Percentiles rank a stretch among this genome's conserved stretches.
These are phyloP conservation scores for Hyaloperonospora brassicae DNA, from an alignment of 352 stramenopile genomes.

Conservation along the genomic window DNA sequence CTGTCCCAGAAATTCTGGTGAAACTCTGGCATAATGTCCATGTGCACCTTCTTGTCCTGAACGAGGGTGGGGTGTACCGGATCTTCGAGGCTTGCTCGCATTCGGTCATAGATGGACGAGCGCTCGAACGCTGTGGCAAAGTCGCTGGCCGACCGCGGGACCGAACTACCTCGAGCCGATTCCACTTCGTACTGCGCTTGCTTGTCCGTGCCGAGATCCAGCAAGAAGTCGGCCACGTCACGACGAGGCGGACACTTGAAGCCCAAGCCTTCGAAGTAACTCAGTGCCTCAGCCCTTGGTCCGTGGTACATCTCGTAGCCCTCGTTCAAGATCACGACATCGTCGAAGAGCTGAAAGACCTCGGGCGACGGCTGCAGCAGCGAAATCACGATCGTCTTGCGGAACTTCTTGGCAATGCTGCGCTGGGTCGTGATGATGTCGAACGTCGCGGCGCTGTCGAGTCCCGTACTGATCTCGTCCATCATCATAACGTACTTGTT, in stretches of 20 bases:
- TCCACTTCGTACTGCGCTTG: slow-evolving; percentile 30
- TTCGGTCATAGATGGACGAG: not conserved
- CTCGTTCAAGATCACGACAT: slow-evolving; percentile 16
- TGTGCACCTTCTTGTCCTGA: not conserved
- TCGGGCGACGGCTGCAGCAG: slow-evolving; percentile 19
- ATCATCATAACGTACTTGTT: slow-evolving; percentile 19
- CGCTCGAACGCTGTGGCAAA: slow-evolving; percentile 9
- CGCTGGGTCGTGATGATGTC: slow-evolving; percentile 15
- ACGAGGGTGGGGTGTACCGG: not conserved
- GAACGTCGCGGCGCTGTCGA: slow-evolving; percentile 16
- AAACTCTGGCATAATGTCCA: slow-evolving; percentile 6
- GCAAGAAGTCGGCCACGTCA: slow-evolving; percentile 41
- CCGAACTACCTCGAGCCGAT: not conserved
- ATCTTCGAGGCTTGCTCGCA: slow-evolving; percentile 3
- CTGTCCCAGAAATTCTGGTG: slow-evolving; percentile 16
- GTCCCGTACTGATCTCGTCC: slow-evolving; percentile 19
- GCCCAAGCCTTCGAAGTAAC: slow-evolving; percentile 14
- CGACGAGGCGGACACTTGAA: slow-evolving; percentile 21
- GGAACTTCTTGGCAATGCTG: slow-evolving; percentile 19
- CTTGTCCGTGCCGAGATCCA: slow-evolving; percentile 38
- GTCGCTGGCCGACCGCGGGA: slow-evolving; percentile 8
- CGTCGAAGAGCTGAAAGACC: slow-evolving; percentile 18
- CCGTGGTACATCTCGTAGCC: slow-evolving; percentile 10
- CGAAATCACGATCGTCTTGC: slow-evolving; percentile 18
- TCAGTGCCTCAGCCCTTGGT: slow-evolving; percentile 2